phyloP scores from a whole-genome alignment of 1,284 basidiomycete genomes.

The Cystobasidium slooffiae region DNA sequence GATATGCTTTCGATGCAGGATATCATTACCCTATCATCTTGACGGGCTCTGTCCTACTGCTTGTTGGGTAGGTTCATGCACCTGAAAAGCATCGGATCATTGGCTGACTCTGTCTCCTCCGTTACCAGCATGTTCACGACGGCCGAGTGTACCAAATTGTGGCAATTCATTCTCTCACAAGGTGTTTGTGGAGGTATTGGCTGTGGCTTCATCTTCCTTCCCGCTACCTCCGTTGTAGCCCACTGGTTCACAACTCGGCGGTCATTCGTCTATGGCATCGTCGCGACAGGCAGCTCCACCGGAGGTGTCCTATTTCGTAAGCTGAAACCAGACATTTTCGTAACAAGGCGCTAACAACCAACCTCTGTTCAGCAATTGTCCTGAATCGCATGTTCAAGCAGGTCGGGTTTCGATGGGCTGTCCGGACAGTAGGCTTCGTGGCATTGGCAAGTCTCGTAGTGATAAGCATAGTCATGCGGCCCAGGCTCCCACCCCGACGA shows the following conservation, averaged over 20 bases:
- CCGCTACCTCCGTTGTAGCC: conserved; percentile 6
- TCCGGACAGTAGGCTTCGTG: conserved; percentile 29
- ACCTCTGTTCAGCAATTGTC: conserved; percentile 16
- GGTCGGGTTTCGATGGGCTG: conserved; percentile 39
- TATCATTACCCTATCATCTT: conserved; percentile 16
- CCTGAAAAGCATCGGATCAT: neutral
- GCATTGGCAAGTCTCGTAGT: conserved; percentile 15
- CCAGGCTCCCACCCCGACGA: conserved; percentile 23
- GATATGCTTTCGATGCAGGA: conserved; percentile 38
- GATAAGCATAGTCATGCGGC: conserved; percentile 15
- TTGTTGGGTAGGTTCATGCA: conserved; percentile 15
- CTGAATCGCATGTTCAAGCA: conserved; percentile 27
- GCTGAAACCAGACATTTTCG: neutral
- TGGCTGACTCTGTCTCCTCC: too few relatives aligned
- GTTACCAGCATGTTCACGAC: conserved; percentile 22
- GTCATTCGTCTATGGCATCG: conserved; percentile 37
- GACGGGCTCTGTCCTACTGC: conserved; percentile 23
- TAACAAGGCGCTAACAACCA: neutral
- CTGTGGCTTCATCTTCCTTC: conserved; percentile 25
- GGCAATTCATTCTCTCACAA: conserved; percentile 42
- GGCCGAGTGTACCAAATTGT: conserved; percentile 35
- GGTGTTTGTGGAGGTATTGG: conserved; percentile 38
- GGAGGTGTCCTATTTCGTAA: conserved; percentile 41
- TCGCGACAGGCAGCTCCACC: conserved; percentile 35
- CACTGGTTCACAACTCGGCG: conserved; percentile 30